Evolutionary conservation across 805 yeast species (phyloP), one percentile per base, ranked within the genome.

Genomic region (Candida pseudofarinosa): DNA sequence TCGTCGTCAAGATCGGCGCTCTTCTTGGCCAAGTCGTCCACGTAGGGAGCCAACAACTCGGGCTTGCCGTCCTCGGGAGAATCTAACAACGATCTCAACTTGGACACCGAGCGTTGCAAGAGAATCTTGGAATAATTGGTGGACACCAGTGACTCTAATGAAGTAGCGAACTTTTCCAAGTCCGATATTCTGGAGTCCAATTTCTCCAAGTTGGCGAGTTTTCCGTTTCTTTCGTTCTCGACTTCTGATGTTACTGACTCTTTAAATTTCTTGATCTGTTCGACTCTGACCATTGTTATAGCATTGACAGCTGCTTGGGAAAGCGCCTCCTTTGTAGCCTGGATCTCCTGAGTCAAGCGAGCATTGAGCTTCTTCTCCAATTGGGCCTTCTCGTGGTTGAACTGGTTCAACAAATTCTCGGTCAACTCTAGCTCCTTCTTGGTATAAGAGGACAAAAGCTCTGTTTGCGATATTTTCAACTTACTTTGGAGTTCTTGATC

Each of bases 281-380:
- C 82, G 39, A 82, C 68, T 54, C 87, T 78, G 43, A 83, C 79
- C 58, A 84, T 71, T 7, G 80, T 69, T 23, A 88, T 75, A 42
- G 82, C 81, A 63, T 88, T 89, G 45, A 81, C 81, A 15, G 89
- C 90, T 49, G 87, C 85, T 37, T 80, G 73, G 35, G 80, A 65
- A 40, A 90, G 73, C 10, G 81, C 78, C 51, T 79, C 71, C 58
- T 77, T 79, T 44, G 88, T 76, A 31, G 85, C 81, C 50, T 77
- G 78, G 41, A 89, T 71, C 62, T 89, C 97, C 14, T 70, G 64
- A 16, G 63, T 59, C 50, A 91, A 69, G 50, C 81, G 76, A 37
- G 69, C 63, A 46, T 77, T 70, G 58, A 82, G 83, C 51, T 80
- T 80, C 37, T 67, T 59, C 49, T 83, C 83, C 52, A 88, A 71